Conservation (phyloP, 805 yeast genomes). For the Wickerhamiella brachini region DNA sequence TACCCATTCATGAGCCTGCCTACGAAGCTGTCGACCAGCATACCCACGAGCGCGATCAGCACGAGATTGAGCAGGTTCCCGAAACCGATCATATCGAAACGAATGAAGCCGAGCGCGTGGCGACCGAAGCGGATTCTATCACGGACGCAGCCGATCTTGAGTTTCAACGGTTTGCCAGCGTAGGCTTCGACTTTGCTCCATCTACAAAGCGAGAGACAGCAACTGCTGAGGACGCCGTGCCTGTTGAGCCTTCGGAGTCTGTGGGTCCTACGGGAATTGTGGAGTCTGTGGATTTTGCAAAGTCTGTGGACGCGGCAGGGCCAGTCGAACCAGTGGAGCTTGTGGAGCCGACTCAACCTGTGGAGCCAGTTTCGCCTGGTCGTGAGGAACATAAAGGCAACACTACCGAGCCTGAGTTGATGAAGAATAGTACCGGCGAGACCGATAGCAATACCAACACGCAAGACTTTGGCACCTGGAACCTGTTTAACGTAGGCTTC, state of each 20-base stretch:
- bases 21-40: no score
- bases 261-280: not conserved
- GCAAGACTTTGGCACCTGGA: slow-evolving; percentile 9
- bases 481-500: slow-evolving; percentile 15
- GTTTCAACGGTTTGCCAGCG: no score
- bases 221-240: no score
- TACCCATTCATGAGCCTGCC: not conserved
- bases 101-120: not conserved
- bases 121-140: not conserved
- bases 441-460: not conserved
- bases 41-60: no score
- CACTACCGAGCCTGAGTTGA: not conserved
- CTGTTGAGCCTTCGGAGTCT: not conserved
- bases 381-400: no score
- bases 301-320: no score
- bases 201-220: not conserved
- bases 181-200: not conserved
- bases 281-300: not conserved
- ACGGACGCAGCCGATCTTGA: not conserved
- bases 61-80: no score
- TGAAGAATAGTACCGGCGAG: not conserved
- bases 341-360: no score
- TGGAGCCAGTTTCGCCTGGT: no score
- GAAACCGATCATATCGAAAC: not conserved
- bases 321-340: no score